phyloP scores from a whole-genome alignment of 1,284 basidiomycete genomes.

The Apiotrichum akiyoshidainum region DNA sequence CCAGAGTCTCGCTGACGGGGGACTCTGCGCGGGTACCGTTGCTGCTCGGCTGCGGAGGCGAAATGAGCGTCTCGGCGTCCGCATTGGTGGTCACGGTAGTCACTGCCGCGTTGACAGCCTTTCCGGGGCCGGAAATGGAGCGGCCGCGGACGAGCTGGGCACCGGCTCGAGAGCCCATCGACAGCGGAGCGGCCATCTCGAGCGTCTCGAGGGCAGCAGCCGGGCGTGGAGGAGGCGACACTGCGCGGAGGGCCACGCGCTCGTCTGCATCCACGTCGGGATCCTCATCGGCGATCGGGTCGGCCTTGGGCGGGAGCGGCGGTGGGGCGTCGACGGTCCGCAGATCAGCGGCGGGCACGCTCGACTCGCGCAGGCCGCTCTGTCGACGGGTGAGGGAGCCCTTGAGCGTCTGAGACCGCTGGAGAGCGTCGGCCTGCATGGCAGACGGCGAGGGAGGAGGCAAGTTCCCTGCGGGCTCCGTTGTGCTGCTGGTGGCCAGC shows the following conservation, averaged over 20 bases:
- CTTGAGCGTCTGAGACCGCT: too few species aligned
- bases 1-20: neutral
- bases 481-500: neutral
- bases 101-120: neutral
- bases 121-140: conserved; percentile 1
- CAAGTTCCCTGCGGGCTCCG: neutral
- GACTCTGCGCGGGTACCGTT: too few species aligned
- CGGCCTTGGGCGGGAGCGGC: neutral
- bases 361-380: too few species aligned
- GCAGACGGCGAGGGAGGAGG: too few species aligned
- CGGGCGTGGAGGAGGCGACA: neutral
- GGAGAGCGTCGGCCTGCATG: too few species aligned
- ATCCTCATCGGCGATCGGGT: neutral
- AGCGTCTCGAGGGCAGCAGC: conserved; percentile 4
- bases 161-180: neutral
- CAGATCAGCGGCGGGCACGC: neutral
- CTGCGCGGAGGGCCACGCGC: neutral
- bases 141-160: neutral
- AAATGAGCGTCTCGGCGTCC: neutral
- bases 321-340: neutral
- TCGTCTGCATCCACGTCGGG: neutral
- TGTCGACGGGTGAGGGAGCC: too few species aligned
- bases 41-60: neutral
- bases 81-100: neutral
- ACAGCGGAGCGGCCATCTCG: conserved; percentile 1